These are phyloP conservation scores for Pythium plurisporium DNA, from an alignment of 352 stramenopile species.

Conservation along the genomic window DNA sequence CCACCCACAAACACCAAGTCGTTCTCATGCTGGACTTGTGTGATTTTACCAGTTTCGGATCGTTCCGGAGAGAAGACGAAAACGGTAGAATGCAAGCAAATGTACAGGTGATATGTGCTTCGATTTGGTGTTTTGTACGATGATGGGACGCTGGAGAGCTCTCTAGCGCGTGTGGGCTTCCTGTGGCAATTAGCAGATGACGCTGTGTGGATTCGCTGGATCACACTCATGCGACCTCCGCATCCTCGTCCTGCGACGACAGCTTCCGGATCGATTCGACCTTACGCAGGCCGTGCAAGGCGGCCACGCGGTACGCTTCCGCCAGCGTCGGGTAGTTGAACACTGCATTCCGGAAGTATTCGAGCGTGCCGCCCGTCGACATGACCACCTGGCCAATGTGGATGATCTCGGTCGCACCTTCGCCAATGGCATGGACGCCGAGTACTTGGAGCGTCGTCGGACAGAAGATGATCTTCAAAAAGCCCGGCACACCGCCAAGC, in stretches of 20 bases:
- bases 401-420: slow-evolving; percentile 88
- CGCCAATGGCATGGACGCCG: slow-evolving; percentile 79
- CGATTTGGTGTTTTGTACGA: too few relatives aligned
- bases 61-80: too few relatives aligned
- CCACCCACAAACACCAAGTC: too few relatives aligned
- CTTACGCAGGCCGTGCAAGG: slow-evolving; percentile 71
- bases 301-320: slow-evolving; percentile 81
- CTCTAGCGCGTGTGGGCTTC: too few relatives aligned
- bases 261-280: slow-evolving; percentile 48
- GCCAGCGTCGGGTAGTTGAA: slow-evolving; percentile 92
- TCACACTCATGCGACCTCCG: slow-evolving; percentile 8
- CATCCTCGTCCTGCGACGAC: slow-evolving; percentile 7
- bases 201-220: too few relatives aligned
- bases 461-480: slow-evolving; percentile 87
- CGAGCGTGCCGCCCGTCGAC: slow-evolving; percentile 76
- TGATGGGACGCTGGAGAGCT: too few relatives aligned
- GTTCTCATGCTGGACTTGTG: too few relatives aligned
- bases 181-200: too few relatives aligned
- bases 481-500: slow-evolving; percentile 69
- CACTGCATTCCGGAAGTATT: slow-evolving; percentile 89
- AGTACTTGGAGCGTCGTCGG: slow-evolving; percentile 67
- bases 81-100: too few relatives aligned
- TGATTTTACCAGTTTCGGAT: too few relatives aligned
- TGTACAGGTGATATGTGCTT: too few relatives aligned
- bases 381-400: slow-evolving; percentile 88